Percentiles rank a stretch among this genome's conserved stretches.
These are phyloP conservation scores for Aspergillus fumigatus DNA, from an alignment of 2,329 filamentous ascomycete genomes.

Conservation along the genomic window DNA sequence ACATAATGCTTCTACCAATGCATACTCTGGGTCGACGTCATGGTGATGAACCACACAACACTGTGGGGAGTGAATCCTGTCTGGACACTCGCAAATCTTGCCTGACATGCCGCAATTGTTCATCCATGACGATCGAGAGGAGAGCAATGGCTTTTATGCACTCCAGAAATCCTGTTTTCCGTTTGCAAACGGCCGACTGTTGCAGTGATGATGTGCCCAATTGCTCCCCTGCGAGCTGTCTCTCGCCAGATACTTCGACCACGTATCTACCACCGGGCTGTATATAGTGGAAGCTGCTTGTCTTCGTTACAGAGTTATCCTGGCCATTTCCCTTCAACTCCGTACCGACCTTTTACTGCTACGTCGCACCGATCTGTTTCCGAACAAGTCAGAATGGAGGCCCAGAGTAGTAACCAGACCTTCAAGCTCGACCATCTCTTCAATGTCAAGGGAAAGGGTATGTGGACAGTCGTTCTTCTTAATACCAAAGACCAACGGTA, in stretches of 20 bases:
- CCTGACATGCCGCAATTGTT: neutral
- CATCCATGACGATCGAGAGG: neutral
- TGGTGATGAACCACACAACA: constrained; percentile 6
- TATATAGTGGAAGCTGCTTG: neutral
- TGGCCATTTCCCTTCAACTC: neutral
- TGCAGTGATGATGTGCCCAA: neutral
- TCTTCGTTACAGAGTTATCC: neutral
- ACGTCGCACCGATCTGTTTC: neutral
- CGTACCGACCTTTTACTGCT: neutral
- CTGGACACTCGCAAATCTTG: no score
- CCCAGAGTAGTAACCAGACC: constrained; percentile 37
- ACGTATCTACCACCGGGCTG: neutral
- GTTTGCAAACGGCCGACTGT: neutral
- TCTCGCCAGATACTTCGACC: neutral
- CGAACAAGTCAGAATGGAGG: constrained; percentile 14
- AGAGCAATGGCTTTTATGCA: neutral
- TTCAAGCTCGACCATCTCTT: constrained; percentile 52
- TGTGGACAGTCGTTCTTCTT: neutral
- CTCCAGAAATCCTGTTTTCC: neutral
- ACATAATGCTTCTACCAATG: neutral
- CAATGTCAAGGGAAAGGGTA: constrained; percentile 47
- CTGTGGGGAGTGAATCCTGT: neutral
- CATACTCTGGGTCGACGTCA: constrained; percentile 8
- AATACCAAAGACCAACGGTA: neutral
- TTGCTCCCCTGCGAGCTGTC: neutral